phyloP scores from a whole-genome alignment of 2,329 filamentous ascomycete species.

The Trichoderma sp. region DNA sequence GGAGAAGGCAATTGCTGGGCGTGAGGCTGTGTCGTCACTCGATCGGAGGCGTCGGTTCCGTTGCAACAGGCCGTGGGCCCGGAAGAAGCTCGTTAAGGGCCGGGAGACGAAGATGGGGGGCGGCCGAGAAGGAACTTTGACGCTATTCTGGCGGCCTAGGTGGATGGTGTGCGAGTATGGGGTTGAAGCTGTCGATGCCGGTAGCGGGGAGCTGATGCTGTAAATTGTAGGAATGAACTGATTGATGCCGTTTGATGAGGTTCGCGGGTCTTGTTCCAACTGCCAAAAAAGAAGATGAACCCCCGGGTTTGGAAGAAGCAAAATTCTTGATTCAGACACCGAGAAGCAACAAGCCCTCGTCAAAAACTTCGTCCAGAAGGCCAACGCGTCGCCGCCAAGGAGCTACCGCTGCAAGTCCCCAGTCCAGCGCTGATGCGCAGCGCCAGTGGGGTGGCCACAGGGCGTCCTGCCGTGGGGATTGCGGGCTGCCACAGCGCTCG shows the following conservation, averaged over 20 bases:
- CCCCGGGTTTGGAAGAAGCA: not conserved
- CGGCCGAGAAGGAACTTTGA: not conserved
- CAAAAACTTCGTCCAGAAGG: not conserved
- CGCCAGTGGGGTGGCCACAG: not conserved
- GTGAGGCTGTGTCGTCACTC: constrained; percentile 13
- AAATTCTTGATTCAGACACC: not conserved
- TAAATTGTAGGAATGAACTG: not conserved
- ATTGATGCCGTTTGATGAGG: not conserved
- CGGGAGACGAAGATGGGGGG: constrained; percentile 3
- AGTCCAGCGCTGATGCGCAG: constrained; percentile 4
- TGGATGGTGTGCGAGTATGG: not conserved
- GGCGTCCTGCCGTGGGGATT: not conserved
- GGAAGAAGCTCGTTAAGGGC: constrained; percentile 7
- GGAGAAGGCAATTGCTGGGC: not conserved
- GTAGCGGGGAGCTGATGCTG: not conserved
- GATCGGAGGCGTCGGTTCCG: constrained; percentile 13
- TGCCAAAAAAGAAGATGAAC: not conserved
- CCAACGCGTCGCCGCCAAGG: not conserved
- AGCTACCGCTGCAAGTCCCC: constrained; percentile 11
- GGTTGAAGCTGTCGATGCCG: not conserved
- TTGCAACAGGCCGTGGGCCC: constrained; percentile 1
- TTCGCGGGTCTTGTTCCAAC: not conserved
- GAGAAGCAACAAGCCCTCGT: not conserved
- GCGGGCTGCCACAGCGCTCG: not conserved
- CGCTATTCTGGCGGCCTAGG: not conserved